A percentile compares a stretch with the other conserved stretches of the same genome.
These are phyloP conservation scores for Mychonastes homosphaera DNA, from an alignment of 139 green algal species.

Conservation along the genomic window DNA sequence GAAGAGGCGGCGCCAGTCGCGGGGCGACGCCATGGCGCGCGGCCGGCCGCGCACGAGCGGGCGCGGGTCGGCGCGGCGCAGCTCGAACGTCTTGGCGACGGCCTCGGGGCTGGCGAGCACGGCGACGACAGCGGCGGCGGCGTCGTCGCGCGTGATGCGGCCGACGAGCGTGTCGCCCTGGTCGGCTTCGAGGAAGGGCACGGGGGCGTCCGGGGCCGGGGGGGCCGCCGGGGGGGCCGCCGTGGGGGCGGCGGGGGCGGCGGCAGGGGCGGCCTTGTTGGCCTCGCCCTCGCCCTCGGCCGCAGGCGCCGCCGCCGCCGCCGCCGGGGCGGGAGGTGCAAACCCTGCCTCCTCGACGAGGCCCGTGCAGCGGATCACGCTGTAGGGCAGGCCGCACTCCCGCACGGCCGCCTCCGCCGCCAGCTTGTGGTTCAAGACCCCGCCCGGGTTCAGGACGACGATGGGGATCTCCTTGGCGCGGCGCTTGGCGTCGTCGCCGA, in stretches of 20 bases:
- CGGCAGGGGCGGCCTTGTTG: no score
- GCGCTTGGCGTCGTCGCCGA: conserved; percentile 55
- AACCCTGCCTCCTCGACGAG: no score
- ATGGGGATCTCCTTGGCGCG: conserved; percentile 73
- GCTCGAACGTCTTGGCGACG: conserved; percentile 67
- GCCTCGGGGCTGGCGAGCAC: conserved; percentile 34
- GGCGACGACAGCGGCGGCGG: conserved; percentile 37
- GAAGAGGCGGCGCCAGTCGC: neutral
- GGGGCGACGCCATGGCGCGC: conserved; percentile 22
- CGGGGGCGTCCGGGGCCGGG: neutral
- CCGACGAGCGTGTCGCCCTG: conserved; percentile 49
- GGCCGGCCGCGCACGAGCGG: conserved; percentile 72
- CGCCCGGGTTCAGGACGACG: conserved; percentile 73
- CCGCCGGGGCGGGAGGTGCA: no score
- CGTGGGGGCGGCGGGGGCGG: no score
- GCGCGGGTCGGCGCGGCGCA: conserved; percentile 42
- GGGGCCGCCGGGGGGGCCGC: neutral
- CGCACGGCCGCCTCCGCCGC: conserved; percentile 55
- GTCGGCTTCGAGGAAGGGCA: conserved; percentile 40
- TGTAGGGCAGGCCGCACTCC: conserved; percentile 52
- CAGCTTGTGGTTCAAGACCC: conserved; percentile 74
- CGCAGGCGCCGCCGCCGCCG: no score
- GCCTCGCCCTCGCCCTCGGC: no score
- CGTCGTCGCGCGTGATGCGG: conserved; percentile 46
- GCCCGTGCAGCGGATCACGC: conserved; percentile 62